Evolutionary conservation across 768 basidiomycete genomes (phyloP).

Genomic region (Lentinula sp.): DNA sequence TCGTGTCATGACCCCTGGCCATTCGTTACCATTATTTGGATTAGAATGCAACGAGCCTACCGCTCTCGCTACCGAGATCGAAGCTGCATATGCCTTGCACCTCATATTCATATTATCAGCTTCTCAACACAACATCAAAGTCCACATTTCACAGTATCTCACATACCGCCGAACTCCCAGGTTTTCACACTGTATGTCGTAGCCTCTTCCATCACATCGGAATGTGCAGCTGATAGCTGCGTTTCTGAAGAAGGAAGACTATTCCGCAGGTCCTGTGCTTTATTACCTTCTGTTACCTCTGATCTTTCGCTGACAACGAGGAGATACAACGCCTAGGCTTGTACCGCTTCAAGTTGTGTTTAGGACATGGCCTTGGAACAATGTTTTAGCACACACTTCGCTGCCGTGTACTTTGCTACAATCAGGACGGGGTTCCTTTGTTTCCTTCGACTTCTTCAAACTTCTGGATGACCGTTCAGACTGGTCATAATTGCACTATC

Average conservation of each 20-base stretch:
- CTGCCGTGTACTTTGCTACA: neutral
- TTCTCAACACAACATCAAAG: neutral
- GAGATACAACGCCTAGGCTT: neutral
- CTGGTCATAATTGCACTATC: neutral
- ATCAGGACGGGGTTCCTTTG: neutral
- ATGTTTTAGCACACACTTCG: too few species aligned
- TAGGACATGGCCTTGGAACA: too few species aligned
- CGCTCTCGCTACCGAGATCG: slow-evolving; percentile 1
- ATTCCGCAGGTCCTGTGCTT: neutral
- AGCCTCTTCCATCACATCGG: neutral
- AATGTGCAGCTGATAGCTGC: neutral
- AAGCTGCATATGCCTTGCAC: neutral
- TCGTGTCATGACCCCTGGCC: neutral
- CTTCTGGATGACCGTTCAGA: too few species aligned
- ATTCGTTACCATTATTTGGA: neutral
- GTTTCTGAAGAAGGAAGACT: neutral
- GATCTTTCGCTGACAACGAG: neutral
- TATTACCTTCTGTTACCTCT: neutral
- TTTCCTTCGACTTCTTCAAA: too few species aligned
- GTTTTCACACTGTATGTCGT: neutral
- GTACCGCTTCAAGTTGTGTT: too few species aligned
- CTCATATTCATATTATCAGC: neutral
- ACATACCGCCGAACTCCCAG: neutral
- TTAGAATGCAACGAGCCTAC: neutral
- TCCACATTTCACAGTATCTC: neutral